A percentile compares a stretch with the other conserved stretches of the same genome.
These are phyloP conservation scores for Neurospora sp. DNA, from an alignment of 495 filamentous ascomycete species.

Conservation along the genomic window DNA sequence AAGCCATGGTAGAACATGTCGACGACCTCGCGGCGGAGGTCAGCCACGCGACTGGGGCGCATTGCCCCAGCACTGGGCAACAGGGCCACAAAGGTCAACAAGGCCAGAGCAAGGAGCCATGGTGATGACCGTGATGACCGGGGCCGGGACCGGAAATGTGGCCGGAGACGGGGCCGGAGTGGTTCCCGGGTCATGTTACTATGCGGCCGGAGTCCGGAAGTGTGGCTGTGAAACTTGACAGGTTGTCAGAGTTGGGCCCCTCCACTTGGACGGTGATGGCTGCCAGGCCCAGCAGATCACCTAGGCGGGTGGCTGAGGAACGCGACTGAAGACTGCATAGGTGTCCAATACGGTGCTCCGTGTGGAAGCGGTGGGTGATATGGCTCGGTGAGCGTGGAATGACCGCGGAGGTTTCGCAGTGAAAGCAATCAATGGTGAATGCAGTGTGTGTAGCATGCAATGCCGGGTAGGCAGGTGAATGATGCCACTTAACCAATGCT, in stretches of 20 bases:
- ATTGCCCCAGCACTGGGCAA: constrained; percentile 32
- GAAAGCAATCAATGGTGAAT: not conserved
- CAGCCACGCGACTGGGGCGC: constrained; percentile 38
- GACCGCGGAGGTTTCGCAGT: not conserved
- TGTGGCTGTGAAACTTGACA: not conserved
- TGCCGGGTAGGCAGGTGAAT: not conserved
- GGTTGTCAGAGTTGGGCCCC: not conserved
- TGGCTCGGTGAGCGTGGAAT: not conserved
- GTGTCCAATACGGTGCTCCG: not conserved
- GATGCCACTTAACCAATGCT: not conserved
- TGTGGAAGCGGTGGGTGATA: not conserved
- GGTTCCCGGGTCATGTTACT: not conserved
- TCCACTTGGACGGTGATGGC: not conserved
- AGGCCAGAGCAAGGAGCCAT: not conserved
- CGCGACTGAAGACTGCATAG: not conserved
- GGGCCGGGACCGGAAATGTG: not conserved
- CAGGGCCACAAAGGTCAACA: constrained; percentile 22
- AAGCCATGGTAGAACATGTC: constrained; percentile 96
- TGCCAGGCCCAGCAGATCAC: not conserved
- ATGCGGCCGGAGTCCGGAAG: not conserved
- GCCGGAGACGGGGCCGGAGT: not conserved
- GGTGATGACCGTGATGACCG: not conserved
- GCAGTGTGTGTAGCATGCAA: not conserved
- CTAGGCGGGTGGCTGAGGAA: not conserved
- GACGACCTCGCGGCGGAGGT: constrained; percentile 62